Base-by-base conservation (phyloP, 2,329 filamentous ascomycete species). In the Aspergillus versicolor region DNA sequence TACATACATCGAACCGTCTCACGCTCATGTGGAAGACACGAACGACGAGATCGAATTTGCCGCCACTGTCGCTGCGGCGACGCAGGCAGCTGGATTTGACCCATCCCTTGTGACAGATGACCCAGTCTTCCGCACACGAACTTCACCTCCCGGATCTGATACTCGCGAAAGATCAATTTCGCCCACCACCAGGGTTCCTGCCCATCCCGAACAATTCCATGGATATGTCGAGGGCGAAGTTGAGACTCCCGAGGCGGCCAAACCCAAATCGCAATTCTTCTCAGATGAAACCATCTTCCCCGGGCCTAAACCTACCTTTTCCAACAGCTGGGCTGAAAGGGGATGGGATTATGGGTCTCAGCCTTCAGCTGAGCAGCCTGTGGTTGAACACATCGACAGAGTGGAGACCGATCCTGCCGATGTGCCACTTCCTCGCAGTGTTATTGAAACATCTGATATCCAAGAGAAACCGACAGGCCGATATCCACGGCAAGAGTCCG, bases 41-140 rank as follows among this genome's bases (percentile, higher is more conserved):
- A 83, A 77, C 1, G 82, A 87, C 56, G 88, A 91, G 63, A 74
- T 88, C 8, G 85, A 86, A 51, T 91, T 91, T 63, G 84, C 86
- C 7, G 88, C 88, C 27, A 85, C 83, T 3, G 74, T 91, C 46
- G 87, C 88, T 56, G 89, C 88, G 47, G 87, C 86, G 1, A 78
- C 90, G 48, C 76, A 87, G 67, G 82, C 85, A n/a, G 83, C 85
- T 45, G 88, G 88, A 0, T 91, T 91, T 61, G 82, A 90, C 65
- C 84, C 87, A 4, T 82, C 88, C 41, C 84, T 91, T 56, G 85
- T 91, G 45, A 87, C 88, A 37, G 79, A 89, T 45, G 81, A 91
- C 63, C 83, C 84, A 0, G 76, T 72, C 1, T 91, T 86, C 65
- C 84, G 84, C 61, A 81, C 79, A 50, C 84, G 88, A 27, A 82